These are phyloP conservation scores for Acorus gramineus DNA, from an alignment of 106 monocot genomes.

Conservation along the genomic window DNA sequence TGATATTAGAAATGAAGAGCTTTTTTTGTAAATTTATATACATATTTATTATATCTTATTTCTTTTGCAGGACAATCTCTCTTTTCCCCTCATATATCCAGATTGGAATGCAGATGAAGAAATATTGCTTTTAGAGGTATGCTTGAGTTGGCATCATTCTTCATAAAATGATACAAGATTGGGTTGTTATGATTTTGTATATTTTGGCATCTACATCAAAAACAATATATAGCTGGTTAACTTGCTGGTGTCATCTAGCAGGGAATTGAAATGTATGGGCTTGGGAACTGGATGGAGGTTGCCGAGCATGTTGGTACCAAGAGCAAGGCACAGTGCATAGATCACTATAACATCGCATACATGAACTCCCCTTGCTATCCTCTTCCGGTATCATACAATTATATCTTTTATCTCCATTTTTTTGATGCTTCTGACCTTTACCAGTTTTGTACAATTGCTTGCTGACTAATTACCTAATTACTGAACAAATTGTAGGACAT, in stretches of 20 bases:
- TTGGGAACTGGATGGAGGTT: constrained; percentile 95
- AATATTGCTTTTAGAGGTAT: constrained; percentile 88
- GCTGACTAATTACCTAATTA: not conserved
- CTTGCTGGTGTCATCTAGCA: constrained; percentile 5
- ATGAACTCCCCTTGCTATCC: constrained; percentile 93
- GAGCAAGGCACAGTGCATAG: constrained; percentile 76
- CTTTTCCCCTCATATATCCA: constrained; percentile 76
- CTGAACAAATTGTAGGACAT: constrained; percentile 51
- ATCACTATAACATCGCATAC: constrained; percentile 76
- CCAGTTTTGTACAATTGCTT: not conserved
- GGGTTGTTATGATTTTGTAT: too few species aligned
- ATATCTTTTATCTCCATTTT: constrained; percentile 4
- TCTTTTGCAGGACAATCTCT: constrained; percentile 68
- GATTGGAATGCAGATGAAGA: constrained; percentile 98
- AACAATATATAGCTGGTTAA: not conserved
- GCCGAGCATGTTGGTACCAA: constrained; percentile 99
- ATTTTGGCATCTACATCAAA: too few species aligned
- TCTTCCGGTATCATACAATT: constrained; percentile 50
- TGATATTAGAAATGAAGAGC: not conserved
- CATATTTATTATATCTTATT: not conserved
- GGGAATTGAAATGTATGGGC: constrained; percentile 97
- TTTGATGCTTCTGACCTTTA: not conserved
- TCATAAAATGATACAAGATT: too few species aligned
- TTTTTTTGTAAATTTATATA: not conserved
- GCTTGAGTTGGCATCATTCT: not conserved